Conservation (phyloP, 371 early-diverging fungal species). For the Coemansia sp. region DNA sequence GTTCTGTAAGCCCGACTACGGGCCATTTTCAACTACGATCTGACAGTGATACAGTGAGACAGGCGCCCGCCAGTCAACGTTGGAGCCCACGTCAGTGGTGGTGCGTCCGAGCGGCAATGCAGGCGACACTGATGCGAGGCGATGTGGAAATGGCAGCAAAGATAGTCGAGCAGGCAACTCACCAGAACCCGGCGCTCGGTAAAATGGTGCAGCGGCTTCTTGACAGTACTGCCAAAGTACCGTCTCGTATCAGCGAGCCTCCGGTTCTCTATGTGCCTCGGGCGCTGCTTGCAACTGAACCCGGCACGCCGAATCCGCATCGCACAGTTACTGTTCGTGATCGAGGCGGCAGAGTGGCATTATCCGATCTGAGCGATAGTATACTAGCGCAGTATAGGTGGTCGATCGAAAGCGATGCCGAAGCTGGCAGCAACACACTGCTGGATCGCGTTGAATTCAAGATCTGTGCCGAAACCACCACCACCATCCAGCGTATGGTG, state of each 20-base stretch:
- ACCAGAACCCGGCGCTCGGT: constrained; percentile 3
- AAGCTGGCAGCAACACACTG: not conserved
- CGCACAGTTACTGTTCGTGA: not conserved
- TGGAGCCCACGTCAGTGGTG: constrained; percentile 40
- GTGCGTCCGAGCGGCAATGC: constrained; percentile 26
- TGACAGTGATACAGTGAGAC: not conserved
- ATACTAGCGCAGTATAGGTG: not conserved
- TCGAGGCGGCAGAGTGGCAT: not conserved
- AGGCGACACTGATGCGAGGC: constrained; percentile 29
- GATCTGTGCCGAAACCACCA: not conserved
- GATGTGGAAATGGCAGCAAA: constrained; percentile 23
- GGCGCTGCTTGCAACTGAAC: not conserved
- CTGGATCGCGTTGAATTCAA: not conserved
- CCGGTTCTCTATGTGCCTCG: not conserved
- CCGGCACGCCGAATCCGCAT: not conserved
- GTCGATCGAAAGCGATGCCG: not conserved
- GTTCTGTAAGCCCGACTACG: constrained; percentile 3
- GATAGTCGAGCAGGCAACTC: not conserved
- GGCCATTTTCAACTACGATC: no score
- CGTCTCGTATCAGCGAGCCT: not conserved
- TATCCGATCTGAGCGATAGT: not conserved
- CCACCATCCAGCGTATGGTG: no score
- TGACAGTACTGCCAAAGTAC: not conserved
- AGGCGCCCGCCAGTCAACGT: not conserved
- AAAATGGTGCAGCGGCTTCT: constrained; percentile 1